Evolutionary conservation across 495 filamentous ascomycete genomes (phyloP).

Genomic region (Collariella sp.): DNA sequence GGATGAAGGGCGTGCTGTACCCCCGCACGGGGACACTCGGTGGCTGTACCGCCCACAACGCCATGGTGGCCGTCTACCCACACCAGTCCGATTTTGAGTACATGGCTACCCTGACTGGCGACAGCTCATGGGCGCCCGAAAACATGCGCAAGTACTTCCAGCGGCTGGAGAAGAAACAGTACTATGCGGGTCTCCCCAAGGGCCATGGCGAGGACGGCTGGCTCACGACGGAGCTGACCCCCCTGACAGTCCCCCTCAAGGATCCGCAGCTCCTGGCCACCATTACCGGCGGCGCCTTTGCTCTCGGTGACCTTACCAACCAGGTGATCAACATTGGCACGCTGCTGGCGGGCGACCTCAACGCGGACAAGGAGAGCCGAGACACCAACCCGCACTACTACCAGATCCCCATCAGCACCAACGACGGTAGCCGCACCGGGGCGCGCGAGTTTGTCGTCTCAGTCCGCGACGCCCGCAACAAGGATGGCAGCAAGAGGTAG

Average conservation of each 20-base stretch:
- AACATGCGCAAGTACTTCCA: constrained; percentile 46
- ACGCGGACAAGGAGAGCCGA: constrained; percentile 30
- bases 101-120: constrained; percentile 42
- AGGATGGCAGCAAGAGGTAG: constrained; percentile 47
- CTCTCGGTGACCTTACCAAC: constrained; percentile 39
- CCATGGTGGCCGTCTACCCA: constrained; percentile 36
- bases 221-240: constrained; percentile 43
- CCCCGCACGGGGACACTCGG: constrained; percentile 42
- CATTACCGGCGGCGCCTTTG: constrained; percentile 42
- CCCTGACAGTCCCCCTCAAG: constrained; percentile 38
- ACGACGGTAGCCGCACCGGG: constrained; percentile 42
- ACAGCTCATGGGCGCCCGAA: constrained; percentile 36
- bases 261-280: constrained; percentile 47
- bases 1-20: constrained; percentile 40
- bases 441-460: constrained; percentile 47
- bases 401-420: constrained; percentile 44
- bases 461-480: constrained; percentile 41
- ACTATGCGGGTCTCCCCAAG: constrained; percentile 31
- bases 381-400: constrained; percentile 35
- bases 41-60: constrained; percentile 45
- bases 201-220: constrained; percentile 56
- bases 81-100: constrained; percentile 36
- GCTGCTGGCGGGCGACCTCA: constrained; percentile 46
- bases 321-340: constrained; percentile 30
- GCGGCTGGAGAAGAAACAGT: constrained; percentile 47